A percentile compares a stretch with the other conserved stretches of the same genome.
These are phyloP conservation scores for Melanomma pulvis-pyrius DNA, from an alignment of 495 filamentous ascomycete species.

Conservation along the genomic window DNA sequence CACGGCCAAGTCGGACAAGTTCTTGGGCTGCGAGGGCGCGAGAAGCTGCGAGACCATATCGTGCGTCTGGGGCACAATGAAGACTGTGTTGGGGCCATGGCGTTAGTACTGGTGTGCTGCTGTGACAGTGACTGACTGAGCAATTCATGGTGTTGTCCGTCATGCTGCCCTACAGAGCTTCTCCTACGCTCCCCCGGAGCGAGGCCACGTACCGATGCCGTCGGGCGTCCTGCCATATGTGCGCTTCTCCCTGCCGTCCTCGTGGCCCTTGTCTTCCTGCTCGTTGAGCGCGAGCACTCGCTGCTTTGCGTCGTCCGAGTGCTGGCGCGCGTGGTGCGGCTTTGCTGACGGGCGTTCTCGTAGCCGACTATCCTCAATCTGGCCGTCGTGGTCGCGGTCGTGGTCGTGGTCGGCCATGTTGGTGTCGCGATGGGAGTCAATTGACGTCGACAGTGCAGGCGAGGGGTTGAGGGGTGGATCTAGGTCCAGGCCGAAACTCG, in stretches of 20 bases:
- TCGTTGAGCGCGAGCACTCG: constrained; percentile 34
- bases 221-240: constrained; percentile 91
- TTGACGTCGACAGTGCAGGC: constrained; percentile 5
- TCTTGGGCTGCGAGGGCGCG: constrained; percentile 94
- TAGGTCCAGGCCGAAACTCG: neutral
- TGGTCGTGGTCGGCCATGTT: constrained; percentile 12
- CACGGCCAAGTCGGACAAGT: constrained; percentile 80
- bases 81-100: constrained; percentile 61
- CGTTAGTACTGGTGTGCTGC: constrained; percentile 13
- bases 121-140: constrained; percentile 1
- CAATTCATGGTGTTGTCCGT: constrained; percentile 4
- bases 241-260: constrained; percentile 63
- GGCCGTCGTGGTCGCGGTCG: neutral
- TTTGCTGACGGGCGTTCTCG: constrained; percentile 17
- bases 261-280: constrained; percentile 48
- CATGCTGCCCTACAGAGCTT: neutral
- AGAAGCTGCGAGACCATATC: constrained; percentile 98
- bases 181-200: neutral
- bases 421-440: constrained; percentile 9
- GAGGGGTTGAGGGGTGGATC: neutral
- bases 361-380: constrained; percentile 21
- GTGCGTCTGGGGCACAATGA: constrained; percentile 93
- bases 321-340: constrained; percentile 10
- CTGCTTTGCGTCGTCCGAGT: constrained; percentile 22
- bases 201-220: constrained; percentile 71